Evolutionary conservation across 768 basidiomycete genomes (phyloP).

Genomic region (Pleurotus cornucopiae): DNA sequence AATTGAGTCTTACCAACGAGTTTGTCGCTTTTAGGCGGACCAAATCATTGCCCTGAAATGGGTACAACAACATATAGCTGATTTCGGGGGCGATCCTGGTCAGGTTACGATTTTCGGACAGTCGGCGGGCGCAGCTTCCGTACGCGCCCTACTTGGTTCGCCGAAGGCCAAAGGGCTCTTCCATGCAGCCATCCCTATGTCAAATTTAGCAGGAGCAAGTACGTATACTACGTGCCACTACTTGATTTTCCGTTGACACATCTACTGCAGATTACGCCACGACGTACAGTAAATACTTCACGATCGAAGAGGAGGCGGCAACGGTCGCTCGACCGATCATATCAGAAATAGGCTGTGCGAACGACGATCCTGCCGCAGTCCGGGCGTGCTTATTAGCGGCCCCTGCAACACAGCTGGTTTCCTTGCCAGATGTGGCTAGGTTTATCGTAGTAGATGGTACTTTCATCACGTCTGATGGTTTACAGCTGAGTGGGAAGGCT

Average conservation of each 20-base stretch:
- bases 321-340: conserved; percentile 30
- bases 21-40: background rate
- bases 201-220: conserved; percentile 45
- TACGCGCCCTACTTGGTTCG: conserved; percentile 32
- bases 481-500: conserved; percentile 34
- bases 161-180: conserved; percentile 32
- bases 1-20: background rate
- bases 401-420: conserved; percentile 31
- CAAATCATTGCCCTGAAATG: conserved; percentile 39
- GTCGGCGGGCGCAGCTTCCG: conserved; percentile 28
- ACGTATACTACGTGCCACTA: too few species aligned
- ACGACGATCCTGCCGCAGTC: conserved; percentile 19
- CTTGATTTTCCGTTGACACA: background rate
- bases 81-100: conserved; percentile 52
- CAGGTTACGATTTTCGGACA: conserved; percentile 37
- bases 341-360: conserved; percentile 34
- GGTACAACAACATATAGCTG: conserved; percentile 50
- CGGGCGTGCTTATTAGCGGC: conserved; percentile 33
- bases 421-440: conserved; percentile 30
- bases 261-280: conserved; percentile 27
- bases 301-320: conserved; percentile 33
- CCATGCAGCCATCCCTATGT: conserved; percentile 36
- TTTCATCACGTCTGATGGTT: conserved; percentile 33
- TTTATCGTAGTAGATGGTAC: conserved; percentile 44
- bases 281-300: conserved; percentile 46